Evolutionary conservation across 2,329 filamentous ascomycete genomes (phyloP), one percentile per base, ranked within the genome.

Genomic region (Calycina marina): DNA sequence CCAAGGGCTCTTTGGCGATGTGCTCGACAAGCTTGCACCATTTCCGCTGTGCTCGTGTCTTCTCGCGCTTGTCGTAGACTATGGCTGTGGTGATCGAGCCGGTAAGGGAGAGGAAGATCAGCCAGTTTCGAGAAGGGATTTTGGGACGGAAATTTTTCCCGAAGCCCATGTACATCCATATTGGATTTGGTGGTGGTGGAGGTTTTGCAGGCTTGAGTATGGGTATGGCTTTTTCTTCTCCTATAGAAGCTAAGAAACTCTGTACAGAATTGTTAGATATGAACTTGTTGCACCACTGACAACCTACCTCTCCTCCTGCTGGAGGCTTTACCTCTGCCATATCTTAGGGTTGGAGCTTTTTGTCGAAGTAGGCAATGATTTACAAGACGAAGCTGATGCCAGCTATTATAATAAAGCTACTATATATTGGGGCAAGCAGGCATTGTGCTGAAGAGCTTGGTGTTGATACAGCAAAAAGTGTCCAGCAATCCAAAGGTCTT

Each of bases 91-190:
- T 73, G 52, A 93, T 79, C 28, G 81, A 72, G 32, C 77, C 77
- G 8, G 78, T 77, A 34, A 96, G 56, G 28, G 78, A 66, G 57
- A 86, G 74, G 61, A 98, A 98, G 50, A 98, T 94, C 59, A 90
- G 73, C 90, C 90, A 98, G 56, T 96, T 96, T 40, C 90, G 80
- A 12, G 88, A 96, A 5, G 90, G 90, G 12, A 98, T 72, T 56
- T 75, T 84, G 46, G 76, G 69, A 38, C 81, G 79, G 39, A 94
- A 71, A 44, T 77, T 80, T 31, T 88, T 88, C 28, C 50, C 37
- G 27, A 98, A 63, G 36, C 88, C 88, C 60, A 90, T 73, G 68
- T 82, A 80, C 41, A 71, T 72, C 48, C 83, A 70, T 33, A 74
- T 79, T 26, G 77, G 78, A 57, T 88, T 88, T 30, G 68, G 63